Evolutionary conservation across 495 filamentous ascomycete species (phyloP), one percentile per base, ranked within the genome.

Genomic region (Lepidopterella palustris): DNA sequence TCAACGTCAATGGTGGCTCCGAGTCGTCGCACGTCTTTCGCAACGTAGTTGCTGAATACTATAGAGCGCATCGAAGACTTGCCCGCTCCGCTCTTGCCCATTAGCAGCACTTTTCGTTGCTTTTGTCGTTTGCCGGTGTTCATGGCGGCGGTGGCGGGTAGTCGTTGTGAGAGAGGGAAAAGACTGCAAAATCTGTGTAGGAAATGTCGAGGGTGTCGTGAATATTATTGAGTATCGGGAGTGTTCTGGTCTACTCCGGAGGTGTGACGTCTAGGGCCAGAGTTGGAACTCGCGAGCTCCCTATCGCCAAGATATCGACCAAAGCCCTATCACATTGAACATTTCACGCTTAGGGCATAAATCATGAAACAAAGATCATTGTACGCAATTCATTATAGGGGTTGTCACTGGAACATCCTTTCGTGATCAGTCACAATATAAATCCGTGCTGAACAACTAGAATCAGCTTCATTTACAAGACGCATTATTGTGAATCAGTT

Each of bases 1-100:
- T 98, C 93, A 51, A 98, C 92, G 72, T 97, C 93, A 70, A 98
- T 97, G 3, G 93, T 98, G n/a, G 93, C 93, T 49, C 92, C 93
- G 61, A 98, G 75, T 27, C 93, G 79, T 25, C 93, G 85, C 4
- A 96, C 95, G 77, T 98, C 95, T 68, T 92, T 92, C 35, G 95
- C 93, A 51, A 97, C 87, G 65, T 96, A 97, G 73, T 98, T 97
- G 76, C 87, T 92, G 75, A 98, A 98, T 66, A 98, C 95, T 66
- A 98, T 97, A 57, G 87, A 91, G 54, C 95, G 83, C 93, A 98
- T 98, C 50, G 90, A 96, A 28, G 92, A 96, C 73, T 98, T 98
- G n/a, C 93, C 93, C n/a, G 92, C 95, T 59, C 93, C 93, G 62
- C 87, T 92, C 77, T 97, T 97, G 61, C 93, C 93, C 92, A 75